phyloP scores from a whole-genome alignment of 768 basidiomycete genomes.

The Trametes cingulata region DNA sequence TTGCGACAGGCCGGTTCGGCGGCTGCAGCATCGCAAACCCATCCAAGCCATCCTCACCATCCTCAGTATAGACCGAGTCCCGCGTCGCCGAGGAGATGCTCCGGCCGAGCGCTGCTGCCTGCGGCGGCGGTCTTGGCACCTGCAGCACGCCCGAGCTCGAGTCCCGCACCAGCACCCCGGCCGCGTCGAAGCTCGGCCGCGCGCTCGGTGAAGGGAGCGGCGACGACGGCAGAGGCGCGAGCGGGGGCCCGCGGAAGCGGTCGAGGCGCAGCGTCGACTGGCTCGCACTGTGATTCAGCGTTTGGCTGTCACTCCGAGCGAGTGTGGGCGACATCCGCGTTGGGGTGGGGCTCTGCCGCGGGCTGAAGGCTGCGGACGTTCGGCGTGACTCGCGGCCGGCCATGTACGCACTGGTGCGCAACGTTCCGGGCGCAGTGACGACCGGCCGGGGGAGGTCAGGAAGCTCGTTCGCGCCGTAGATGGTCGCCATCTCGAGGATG shows the following conservation, averaged over 20 bases:
- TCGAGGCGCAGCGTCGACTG: neutral
- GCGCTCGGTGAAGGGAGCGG: slow-evolving; percentile 23
- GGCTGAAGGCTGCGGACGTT: neutral
- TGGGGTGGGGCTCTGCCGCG: neutral
- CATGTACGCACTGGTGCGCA: slow-evolving; percentile 23
- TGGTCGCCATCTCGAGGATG: slow-evolving; percentile 54
- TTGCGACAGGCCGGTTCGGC: neutral
- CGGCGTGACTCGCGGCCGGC: slow-evolving; percentile 20
- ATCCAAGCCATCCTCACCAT: slow-evolving; percentile 3
- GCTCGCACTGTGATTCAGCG: slow-evolving; percentile 1
- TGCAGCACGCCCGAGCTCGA: slow-evolving; percentile 1
- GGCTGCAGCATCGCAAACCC: slow-evolving; percentile 20
- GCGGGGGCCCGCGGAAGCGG: slow-evolving; percentile 27
- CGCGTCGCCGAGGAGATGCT: slow-evolving; percentile 6
- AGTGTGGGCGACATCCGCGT: neutral
- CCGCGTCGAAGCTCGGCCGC: slow-evolving; percentile 16
- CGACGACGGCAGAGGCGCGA: slow-evolving; percentile 28
- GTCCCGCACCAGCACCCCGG: slow-evolving; percentile 1
- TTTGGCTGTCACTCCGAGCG: neutral
- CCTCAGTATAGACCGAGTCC: slow-evolving; percentile 10
- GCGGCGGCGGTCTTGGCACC: neutral
- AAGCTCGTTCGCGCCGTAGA: slow-evolving; percentile 29
- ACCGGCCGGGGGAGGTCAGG: slow-evolving; percentile 14
- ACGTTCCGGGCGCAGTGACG: slow-evolving; percentile 15
- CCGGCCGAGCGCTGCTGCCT: neutral